Percentiles rank a stretch among this genome's conserved stretches.
Conservation (phyloP, 2,329 filamentous ascomycete species). For the Emydomyces testavorans region DNA sequence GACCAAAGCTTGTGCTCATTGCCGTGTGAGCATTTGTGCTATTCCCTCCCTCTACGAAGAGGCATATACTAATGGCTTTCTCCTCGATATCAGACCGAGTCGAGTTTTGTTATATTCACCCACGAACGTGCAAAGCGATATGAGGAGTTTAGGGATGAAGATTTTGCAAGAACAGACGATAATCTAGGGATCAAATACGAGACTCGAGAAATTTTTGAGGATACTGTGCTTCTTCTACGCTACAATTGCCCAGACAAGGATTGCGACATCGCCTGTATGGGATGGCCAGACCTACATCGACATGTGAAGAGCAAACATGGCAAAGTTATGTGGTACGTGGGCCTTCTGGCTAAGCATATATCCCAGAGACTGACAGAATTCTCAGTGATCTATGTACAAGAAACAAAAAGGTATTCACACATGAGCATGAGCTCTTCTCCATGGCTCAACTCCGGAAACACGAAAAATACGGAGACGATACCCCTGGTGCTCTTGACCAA, state of each 20-base stretch:
- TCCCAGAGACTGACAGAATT: constrained; percentile 2
- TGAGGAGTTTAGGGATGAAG: constrained; percentile 63
- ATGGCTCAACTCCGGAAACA: constrained; percentile 70
- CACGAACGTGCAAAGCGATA: constrained; percentile 71
- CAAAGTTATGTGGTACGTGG: constrained; percentile 65
- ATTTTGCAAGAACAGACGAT: constrained; percentile 68
- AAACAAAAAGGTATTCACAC: constrained; percentile 96
- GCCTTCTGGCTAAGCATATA: background rate
- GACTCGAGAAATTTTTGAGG: constrained; percentile 76
- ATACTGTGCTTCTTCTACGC: constrained; percentile 73
- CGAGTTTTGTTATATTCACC: constrained; percentile 73
- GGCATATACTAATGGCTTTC: background rate
- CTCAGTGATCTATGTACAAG: constrained; percentile 69
- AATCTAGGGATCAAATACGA: constrained; percentile 89
- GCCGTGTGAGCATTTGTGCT: constrained; percentile 52
- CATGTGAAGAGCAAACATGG: constrained; percentile 74
- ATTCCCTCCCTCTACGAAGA: background rate
- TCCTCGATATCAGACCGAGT: constrained; percentile 29
- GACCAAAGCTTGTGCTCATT: constrained; percentile 93
- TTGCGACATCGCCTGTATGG: constrained; percentile 75
- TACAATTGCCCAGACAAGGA: constrained; percentile 86
- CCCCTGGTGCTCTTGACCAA: constrained; percentile 78
- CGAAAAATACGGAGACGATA: constrained; percentile 82
- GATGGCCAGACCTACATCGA: constrained; percentile 65
- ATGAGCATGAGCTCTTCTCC: constrained; percentile 90